Percentiles rank a stretch among this genome's conserved stretches.
phyloP scores from a whole-genome alignment of 2,329 filamentous ascomycete species.

The Pseudogymnoascus sp. region DNA sequence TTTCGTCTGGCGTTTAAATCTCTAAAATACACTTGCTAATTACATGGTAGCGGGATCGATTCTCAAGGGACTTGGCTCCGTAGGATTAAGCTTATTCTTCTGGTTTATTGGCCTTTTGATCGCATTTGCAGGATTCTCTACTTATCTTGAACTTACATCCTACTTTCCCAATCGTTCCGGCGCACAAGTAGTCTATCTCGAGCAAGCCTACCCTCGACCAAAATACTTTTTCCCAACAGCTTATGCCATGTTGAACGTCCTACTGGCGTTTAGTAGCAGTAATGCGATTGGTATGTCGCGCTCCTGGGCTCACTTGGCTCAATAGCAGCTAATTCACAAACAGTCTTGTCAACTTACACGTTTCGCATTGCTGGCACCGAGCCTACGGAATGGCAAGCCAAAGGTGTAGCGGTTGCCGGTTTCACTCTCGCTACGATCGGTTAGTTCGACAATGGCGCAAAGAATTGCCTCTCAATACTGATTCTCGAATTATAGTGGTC shows the following conservation, averaged over 20 bases:
- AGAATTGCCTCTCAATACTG: background rate
- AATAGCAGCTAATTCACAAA: background rate
- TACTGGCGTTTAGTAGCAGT: constrained; percentile 57
- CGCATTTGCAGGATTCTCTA: constrained; percentile 43
- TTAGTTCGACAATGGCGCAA: constrained; percentile 26
- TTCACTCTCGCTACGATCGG: constrained; percentile 32
- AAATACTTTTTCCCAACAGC: constrained; percentile 55
- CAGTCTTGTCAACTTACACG: constrained; percentile 53
- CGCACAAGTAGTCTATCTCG: constrained; percentile 58
- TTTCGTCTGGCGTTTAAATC: constrained; percentile 2
- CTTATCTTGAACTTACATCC: constrained; percentile 55
- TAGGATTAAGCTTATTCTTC: constrained; percentile 54
- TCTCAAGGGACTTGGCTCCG: constrained; percentile 49
- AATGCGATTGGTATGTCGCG: constrained; percentile 43
- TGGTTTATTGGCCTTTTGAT: constrained; percentile 57
- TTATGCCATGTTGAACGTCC: constrained; percentile 54
- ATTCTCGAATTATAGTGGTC: constrained; percentile 26
- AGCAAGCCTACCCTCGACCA: constrained; percentile 58
- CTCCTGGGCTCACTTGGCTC: background rate
- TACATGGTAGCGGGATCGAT: constrained; percentile 42
- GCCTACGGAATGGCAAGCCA: constrained; percentile 53
- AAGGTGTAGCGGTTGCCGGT: constrained; percentile 53
- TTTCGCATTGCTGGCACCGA: constrained; percentile 45
- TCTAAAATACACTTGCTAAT: background rate
- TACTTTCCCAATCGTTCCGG: constrained; percentile 61